A percentile compares a stretch with the other conserved stretches of the same genome.
Evolutionary conservation across 192 early-diverging fungal genomes (phyloP).

Genomic region (Backusella circina): DNA sequence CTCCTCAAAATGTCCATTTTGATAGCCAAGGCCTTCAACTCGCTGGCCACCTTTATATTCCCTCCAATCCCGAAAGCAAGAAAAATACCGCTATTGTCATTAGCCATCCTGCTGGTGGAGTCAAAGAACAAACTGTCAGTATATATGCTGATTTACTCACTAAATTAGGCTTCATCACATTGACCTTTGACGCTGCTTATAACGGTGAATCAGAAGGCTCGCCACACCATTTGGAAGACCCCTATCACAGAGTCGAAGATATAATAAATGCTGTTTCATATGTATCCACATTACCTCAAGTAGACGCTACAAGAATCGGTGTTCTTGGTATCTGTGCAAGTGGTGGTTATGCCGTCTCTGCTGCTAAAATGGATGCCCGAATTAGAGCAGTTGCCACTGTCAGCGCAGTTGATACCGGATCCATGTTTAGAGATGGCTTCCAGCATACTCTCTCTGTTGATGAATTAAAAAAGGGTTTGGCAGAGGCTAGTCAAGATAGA

Average conservation of each 20-base stretch:
- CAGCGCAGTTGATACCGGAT: conserved; percentile 12
- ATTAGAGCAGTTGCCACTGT: conserved; percentile 21
- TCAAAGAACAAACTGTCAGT: conserved; percentile 32
- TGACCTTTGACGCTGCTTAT: conserved; percentile 24
- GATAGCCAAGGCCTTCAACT: not conserved
- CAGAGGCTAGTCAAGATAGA: conserved; percentile 6
- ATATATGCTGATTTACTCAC: conserved; percentile 14
- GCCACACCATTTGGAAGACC: conserved; percentile 24
- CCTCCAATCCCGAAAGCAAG: not conserved
- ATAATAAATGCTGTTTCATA: conserved; percentile 23
- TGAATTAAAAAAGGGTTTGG: conserved; percentile 1
- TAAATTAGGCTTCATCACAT: conserved; percentile 20
- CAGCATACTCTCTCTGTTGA: conserved; percentile 1
- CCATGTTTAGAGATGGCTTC: not conserved
- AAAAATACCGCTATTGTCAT: not conserved
- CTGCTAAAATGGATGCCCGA: conserved; percentile 17
- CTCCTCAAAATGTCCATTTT: not conserved
- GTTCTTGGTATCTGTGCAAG: conserved; percentile 30
- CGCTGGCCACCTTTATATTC: not conserved
- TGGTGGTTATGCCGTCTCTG: conserved; percentile 18
- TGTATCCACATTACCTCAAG: conserved; percentile 9
- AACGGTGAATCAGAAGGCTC: conserved; percentile 28
- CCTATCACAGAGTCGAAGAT: conserved; percentile 17
- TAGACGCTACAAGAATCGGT: conserved; percentile 22
- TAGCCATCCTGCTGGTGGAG: conserved; percentile 8